phyloP scores from a whole-genome alignment of 116 monocot species.

The Papilionanthe hybrid region DNA sequence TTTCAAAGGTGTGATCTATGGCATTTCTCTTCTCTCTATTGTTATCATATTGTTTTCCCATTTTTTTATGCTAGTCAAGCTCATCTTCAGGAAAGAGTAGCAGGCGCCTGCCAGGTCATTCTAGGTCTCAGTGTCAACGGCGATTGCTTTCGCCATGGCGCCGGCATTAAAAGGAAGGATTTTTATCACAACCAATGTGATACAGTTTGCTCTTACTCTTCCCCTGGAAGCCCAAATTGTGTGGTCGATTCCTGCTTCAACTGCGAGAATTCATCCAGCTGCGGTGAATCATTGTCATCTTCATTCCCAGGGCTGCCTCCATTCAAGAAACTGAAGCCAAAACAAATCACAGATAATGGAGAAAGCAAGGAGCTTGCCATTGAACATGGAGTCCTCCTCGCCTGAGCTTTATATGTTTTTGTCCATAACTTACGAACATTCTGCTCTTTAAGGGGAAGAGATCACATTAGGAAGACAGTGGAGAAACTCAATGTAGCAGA shows the following conservation, averaged over 20 bases:
- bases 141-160: not conserved
- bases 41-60: not conserved
- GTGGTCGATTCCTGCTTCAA: conserved; percentile 47
- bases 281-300: conserved; percentile 7
- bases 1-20: conserved; percentile 21
- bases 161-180: conserved; percentile 31
- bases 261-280: conserved; percentile 44
- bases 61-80: not conserved
- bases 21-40: not conserved
- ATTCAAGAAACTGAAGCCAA: conserved; percentile 10
- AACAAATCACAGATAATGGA: not conserved
- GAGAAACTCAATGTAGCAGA: not conserved
- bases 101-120: conserved; percentile 31
- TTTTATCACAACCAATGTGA: not conserved
- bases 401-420: not conserved
- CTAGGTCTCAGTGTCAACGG: conserved; percentile 13
- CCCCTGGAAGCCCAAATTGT: conserved; percentile 39
- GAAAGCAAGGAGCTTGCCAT: conserved; percentile 2
- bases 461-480: not conserved
- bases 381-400: not conserved
- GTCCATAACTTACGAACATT: not conserved
- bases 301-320: conserved; percentile 6
- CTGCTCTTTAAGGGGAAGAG: not conserved
- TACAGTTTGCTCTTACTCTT: not conserved
- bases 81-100: conserved; percentile 25